A percentile compares a stretch with the other conserved stretches of the same genome.
These are phyloP conservation scores for Porodaedalea pini DNA, from an alignment of 1,284 basidiomycete species.

Conservation along the genomic window DNA sequence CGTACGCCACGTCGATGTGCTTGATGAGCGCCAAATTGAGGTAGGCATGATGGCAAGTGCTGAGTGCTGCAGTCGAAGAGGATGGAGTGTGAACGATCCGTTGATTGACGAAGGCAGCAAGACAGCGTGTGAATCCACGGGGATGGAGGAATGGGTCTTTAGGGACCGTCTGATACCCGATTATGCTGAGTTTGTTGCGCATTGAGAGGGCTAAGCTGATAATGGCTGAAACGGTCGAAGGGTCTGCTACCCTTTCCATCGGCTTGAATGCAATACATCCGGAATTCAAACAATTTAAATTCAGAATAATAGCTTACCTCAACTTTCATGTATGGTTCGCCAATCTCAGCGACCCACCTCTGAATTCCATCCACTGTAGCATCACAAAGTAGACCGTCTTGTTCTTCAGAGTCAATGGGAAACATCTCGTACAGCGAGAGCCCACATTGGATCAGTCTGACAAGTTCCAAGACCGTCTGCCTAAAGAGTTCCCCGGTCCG, in stretches of 20 bases:
- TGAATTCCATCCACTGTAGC: slow-evolving; percentile 64
- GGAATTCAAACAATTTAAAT: slow-evolving; percentile 9
- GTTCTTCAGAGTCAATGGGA: slow-evolving; percentile 32
- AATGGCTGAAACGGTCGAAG: slow-evolving; percentile 61
- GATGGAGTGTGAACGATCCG: slow-evolving; percentile 19
- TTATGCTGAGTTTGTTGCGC: slow-evolving; percentile 61
- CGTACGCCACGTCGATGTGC: slow-evolving; percentile 48
- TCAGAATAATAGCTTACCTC: slow-evolving; percentile 44
- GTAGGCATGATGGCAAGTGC: slow-evolving; percentile 22
- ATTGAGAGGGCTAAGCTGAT: slow-evolving; percentile 62
- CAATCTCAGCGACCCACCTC: slow-evolving; percentile 62
- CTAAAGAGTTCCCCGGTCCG: slow-evolving; percentile 42
- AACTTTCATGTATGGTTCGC: slow-evolving; percentile 53
- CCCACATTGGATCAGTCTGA: slow-evolving; percentile 66
- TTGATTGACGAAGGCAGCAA: slow-evolving; percentile 34
- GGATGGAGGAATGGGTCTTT: slow-evolving; percentile 77
- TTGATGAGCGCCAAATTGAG: slow-evolving; percentile 50
- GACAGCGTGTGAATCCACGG: slow-evolving; percentile 43
- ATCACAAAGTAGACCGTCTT: slow-evolving; percentile 72
- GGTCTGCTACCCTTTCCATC: slow-evolving; percentile 69
- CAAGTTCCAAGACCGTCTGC: slow-evolving; percentile 65
- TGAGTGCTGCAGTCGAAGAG: slow-evolving; percentile 28
- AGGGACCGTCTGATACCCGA: slow-evolving; percentile 53
- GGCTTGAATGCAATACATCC: slow-evolving; percentile 43
- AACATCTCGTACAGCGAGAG: slow-evolving; percentile 70